These are phyloP conservation scores for Colletotrichum filicis DNA, from an alignment of 2,329 filamentous ascomycete species.

Conservation along the genomic window DNA sequence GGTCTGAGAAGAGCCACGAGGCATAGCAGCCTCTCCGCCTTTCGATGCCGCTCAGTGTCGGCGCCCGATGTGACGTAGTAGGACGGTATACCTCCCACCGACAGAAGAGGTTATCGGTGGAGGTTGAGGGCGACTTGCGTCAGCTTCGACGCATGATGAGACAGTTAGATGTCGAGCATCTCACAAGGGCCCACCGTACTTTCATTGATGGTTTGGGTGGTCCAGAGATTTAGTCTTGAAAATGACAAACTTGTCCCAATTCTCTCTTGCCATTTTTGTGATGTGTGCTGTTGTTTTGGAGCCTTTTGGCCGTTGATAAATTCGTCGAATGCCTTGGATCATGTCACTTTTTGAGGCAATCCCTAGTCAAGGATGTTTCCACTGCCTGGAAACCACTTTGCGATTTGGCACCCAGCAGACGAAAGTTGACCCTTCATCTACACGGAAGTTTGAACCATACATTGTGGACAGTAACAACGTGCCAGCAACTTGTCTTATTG, in stretches of 20 bases:
- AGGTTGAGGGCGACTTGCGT: slow-evolving; percentile 36
- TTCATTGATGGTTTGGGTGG: slow-evolving; percentile 10
- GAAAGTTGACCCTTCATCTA: too few species aligned
- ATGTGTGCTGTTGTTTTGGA: too few species aligned
- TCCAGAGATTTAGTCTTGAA: slow-evolving; percentile 3
- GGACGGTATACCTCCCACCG: slow-evolving; percentile 32
- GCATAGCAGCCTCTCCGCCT: slow-evolving; percentile 5
- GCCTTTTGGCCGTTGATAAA: too few species aligned
- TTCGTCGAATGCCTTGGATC: too few species aligned
- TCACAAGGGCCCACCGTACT: slow-evolving; percentile 5
- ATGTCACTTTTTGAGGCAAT: too few species aligned
- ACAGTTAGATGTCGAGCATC: slow-evolving; percentile 13
- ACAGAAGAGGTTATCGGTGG: slow-evolving; percentile 29
- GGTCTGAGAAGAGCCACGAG: slow-evolving; percentile 12
- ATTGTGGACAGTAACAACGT: too few species aligned
- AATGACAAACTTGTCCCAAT: slow-evolving; percentile 16
- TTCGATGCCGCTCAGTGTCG: slow-evolving; percentile 31
- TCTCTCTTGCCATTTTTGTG: background rate
- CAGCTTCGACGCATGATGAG: slow-evolving; percentile 30
- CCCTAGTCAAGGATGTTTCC: too few species aligned
- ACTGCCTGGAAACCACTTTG: too few species aligned
- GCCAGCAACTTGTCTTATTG: background rate
- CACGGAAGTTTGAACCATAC: too few species aligned
- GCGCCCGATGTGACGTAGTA: slow-evolving; percentile 32
- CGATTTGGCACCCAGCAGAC: too few species aligned